Evolutionary conservation across 495 filamentous ascomycete genomes (phyloP), one percentile per base, ranked within the genome.

Genomic region (Penicillium angulare): DNA sequence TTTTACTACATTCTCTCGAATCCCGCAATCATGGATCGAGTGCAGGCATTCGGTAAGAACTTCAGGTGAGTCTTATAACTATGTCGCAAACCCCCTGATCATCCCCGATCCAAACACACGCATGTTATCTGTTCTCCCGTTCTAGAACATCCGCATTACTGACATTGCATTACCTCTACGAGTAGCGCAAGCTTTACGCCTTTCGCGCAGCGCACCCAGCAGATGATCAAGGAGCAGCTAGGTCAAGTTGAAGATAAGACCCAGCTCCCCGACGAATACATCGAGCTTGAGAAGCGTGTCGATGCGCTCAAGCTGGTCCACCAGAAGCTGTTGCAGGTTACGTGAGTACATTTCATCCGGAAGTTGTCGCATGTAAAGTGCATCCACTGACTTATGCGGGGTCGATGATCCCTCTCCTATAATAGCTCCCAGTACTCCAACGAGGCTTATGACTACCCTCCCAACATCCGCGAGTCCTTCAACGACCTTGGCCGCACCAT

Each of bases 391-490:
- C 36, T 17, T 23, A 29, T 34, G 36, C 17, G 32, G 45, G 45
- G 20, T 4, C 17, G 10, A 16, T 26, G 7, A 22, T 36, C 18
- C 44, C 31, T 43, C 31, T 27, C 5, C 47, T 10, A 18, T 38
- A 42, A 47, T 63, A 97, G 92, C 53, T 91, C 90, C 47, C 92
- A 97, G 77, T 98, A 96, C 75, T 84, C 89, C 22, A 85, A 92
- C 72, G 93, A 98, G 81, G 82, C 92, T 60, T 98, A 98, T 73
- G 93, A 98, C 74, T 98, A 98, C 72, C 93, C 93, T n/a, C 86
- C 90, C 70, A 98, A 98, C 75, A 88, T 97, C 67, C 91, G 92
- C 71, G 93, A 98, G 78, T 96, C 90, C 54, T 93, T 98, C 76
- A 86, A 87, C 66, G 93, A 97, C 67, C 84, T 98, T 34, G 87